A percentile compares a stretch with the other conserved stretches of the same genome.
These are phyloP conservation scores for Mycena olivaceomarginata DNA, from an alignment of 768 basidiomycete genomes.

Conservation along the genomic window DNA sequence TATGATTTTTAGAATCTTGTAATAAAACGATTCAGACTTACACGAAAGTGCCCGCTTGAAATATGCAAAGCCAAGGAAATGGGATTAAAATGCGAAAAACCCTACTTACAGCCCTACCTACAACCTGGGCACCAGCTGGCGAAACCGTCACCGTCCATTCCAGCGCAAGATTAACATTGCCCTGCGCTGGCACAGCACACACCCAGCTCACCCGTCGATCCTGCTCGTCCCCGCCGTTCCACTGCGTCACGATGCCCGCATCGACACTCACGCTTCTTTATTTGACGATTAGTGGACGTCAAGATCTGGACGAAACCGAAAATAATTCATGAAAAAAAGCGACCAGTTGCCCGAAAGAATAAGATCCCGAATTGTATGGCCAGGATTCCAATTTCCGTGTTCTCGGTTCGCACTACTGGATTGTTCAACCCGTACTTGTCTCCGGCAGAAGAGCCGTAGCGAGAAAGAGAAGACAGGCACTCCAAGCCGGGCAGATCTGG, in stretches of 20 bases:
- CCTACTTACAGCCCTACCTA: constrained; percentile 47
- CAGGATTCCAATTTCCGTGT: too few relatives aligned
- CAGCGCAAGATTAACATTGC: constrained; percentile 9
- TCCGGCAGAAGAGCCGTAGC: too few relatives aligned
- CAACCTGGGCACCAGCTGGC: constrained; percentile 49
- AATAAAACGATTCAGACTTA: too few relatives aligned
- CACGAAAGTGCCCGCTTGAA: too few relatives aligned
- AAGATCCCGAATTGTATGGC: too few relatives aligned
- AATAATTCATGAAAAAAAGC: background rate
- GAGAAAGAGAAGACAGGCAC: too few relatives aligned
- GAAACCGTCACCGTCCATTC: constrained; percentile 59
- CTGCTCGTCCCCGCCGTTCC: constrained; percentile 60
- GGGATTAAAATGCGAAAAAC: background rate
- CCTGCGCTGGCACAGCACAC: background rate
- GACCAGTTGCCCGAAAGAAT: too few relatives aligned
- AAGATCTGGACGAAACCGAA: background rate
- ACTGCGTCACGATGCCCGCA: constrained; percentile 58
- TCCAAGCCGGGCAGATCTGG: too few relatives aligned
- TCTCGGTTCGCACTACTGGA: too few relatives aligned
- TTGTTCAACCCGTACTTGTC: too few relatives aligned
- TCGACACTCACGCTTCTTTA: constrained; percentile 37
- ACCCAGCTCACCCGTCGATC: constrained; percentile 53
- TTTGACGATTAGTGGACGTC: background rate
- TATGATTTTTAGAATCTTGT: too few relatives aligned
- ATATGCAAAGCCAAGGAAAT: too few relatives aligned